phyloP scores from a whole-genome alignment of 202 grass and related monocot genomes.

The Miscanthus sacchariflorus region DNA sequence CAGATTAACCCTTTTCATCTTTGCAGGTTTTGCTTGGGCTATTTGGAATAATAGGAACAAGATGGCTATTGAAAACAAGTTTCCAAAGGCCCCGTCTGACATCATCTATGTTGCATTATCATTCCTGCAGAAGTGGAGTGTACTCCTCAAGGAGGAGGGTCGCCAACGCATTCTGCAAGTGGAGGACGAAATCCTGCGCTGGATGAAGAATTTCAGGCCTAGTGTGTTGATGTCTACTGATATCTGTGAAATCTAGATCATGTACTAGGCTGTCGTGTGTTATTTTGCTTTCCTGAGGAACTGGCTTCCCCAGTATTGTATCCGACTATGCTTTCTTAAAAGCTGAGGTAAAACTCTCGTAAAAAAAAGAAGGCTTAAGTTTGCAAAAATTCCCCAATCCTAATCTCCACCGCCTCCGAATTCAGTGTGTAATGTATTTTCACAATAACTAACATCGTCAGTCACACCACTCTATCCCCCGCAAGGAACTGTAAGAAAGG shows the following conservation, averaged over 20 bases:
- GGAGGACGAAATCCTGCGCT: background rate
- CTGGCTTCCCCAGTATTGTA: background rate
- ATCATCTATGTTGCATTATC: background rate
- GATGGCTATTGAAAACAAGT: background rate
- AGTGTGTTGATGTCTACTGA: background rate
- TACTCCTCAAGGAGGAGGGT: background rate
- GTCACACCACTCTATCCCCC: background rate
- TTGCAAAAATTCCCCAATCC: background rate
- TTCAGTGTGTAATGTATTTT: conserved; percentile 19
- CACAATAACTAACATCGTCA: conserved; percentile 4
- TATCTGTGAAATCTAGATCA: background rate
- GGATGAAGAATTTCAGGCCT: background rate
- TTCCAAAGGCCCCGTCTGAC: background rate
- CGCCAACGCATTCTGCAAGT: background rate
- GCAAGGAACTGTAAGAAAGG: background rate
- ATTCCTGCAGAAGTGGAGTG: background rate
- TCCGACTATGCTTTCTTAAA: background rate
- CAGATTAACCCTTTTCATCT: background rate
- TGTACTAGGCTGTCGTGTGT: background rate
- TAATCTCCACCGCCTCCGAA: conserved; percentile 17
- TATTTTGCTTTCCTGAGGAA: background rate
- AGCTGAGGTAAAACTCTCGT: background rate
- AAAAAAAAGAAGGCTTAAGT: background rate
- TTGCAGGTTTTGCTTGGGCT: background rate
- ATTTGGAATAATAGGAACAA: background rate